Base-by-base conservation (phyloP, 805 yeast species). In the Ogataea glucozyma region DNA sequence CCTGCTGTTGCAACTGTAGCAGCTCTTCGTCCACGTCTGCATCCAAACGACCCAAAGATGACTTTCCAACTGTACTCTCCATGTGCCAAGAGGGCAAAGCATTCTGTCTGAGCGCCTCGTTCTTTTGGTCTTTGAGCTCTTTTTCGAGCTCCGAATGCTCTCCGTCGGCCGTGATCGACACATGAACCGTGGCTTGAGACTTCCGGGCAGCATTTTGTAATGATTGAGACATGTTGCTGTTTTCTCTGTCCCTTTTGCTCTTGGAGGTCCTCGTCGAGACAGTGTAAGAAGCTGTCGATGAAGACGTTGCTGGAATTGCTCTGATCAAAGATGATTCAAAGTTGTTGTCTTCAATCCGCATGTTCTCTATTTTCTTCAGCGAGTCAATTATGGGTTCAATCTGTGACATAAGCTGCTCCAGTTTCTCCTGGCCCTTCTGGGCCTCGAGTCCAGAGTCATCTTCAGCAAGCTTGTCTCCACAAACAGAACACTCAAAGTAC, bases 61-160 rank as follows among this genome's bases (percentile, higher is more conserved):
- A 65, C 52, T 81, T 73, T 34, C 96, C 96, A 52, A 91, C 91
- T 0, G 99, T 90, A 59, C 91, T 81, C 53, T 84, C 83, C 51
- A 85, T 80, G 61, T 93, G 96, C 99, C 99, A 93, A 21, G 93
- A 83, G 6, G 99, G 99, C 52, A 93, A 73, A 4, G 97, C 97
- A 61, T 93, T 93, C 64, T 91, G 97, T 59, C 85, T 83, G 63
- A 90, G 73, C 52, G 78, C 74, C 63, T 76, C 83, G 64, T 78
- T 80, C 74, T 76, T 81, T 70, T 71, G 81, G 62, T 85, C 84
- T 58, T 78, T 70, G 53, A 81, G 81, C 58, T 71, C 75, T 54
- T 75, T 75, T 64, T 83, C 89, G 53, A 79, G 76, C 59, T 76
- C 81, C 31, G 49, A 40, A 47, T 80, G 79, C 56, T 87, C 95